These are phyloP conservation scores for Cercospora sp. DNA, from an alignment of 2,329 filamentous ascomycete species.

Conservation along the genomic window DNA sequence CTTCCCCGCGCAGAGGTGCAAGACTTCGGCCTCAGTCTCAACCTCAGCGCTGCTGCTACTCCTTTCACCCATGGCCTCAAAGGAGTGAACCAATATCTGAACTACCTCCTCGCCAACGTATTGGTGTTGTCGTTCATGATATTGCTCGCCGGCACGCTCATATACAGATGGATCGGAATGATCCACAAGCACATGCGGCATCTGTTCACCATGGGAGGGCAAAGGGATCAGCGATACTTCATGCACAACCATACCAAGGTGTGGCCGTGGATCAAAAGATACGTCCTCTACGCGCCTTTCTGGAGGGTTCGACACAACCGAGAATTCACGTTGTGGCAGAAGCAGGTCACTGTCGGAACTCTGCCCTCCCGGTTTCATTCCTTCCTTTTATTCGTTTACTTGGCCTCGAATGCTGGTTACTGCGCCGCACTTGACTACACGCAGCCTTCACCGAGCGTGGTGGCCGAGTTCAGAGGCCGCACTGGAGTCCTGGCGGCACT, in stretches of 20 bases:
- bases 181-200: conserved; percentile 48
- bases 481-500: conserved; percentile 80
- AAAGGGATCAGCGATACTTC: conserved; percentile 48
- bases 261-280: conserved; percentile 63
- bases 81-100: conserved; percentile 51
- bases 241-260: conserved; percentile 46
- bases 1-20: conserved; percentile 12
- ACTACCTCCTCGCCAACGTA: conserved; percentile 50
- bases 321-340: conserved; percentile 13
- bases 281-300: conserved; percentile 69
- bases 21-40: conserved; percentile 24
- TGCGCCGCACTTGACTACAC: conserved; percentile 66
- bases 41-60: conserved; percentile 24
- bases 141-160: conserved; percentile 41
- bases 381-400: conserved; percentile 65
- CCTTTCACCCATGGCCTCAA: conserved; percentile 45
- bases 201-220: conserved; percentile 46
- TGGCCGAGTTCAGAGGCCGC: conserved; percentile 81
- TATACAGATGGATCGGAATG: conserved; percentile 46
- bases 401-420: conserved; percentile 74
- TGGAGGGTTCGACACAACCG: conserved; percentile 74
- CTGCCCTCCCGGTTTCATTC: conserved; percentile 78
- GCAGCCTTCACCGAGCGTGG: conserved; percentile 50
- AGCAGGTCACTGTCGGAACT: conserved; percentile 69
- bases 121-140: conserved; percentile 42